Evolutionary conservation across 2,329 filamentous ascomycete genomes (phyloP).

Genomic region (Furcasterigmium furcatum): DNA sequence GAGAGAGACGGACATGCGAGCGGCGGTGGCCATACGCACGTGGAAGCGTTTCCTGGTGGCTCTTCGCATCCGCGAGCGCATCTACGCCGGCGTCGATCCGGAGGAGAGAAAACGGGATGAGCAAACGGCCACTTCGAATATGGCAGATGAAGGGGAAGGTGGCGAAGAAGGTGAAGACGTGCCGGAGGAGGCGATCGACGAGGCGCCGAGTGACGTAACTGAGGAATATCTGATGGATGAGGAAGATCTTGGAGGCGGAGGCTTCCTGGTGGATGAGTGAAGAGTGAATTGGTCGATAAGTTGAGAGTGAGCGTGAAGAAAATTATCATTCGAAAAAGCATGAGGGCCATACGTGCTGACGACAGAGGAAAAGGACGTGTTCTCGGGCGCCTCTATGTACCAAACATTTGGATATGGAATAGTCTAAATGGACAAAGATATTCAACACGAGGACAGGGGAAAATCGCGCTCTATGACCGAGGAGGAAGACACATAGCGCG

Average conservation of each 20-base stretch:
- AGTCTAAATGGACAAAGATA: no score
- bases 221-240: conserved; percentile 40
- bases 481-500: neutral
- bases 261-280: conserved; percentile 30
- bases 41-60: conserved; percentile 69
- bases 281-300: no score
- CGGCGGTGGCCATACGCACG: conserved; percentile 69
- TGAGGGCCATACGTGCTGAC: no score
- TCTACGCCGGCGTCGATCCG: conserved; percentile 57
- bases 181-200: conserved; percentile 25
- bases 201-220: conserved; percentile 35
- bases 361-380: no score
- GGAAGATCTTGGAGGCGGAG: conserved; percentile 42
- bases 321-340: no score
- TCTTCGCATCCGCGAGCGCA: conserved; percentile 70
- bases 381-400: no score
- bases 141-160: neutral
- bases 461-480: no score
- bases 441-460: no score
- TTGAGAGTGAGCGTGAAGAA: no score
- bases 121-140: neutral
- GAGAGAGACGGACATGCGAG: conserved; percentile 65
- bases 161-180: conserved; percentile 4
- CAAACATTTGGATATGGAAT: no score
- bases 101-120: conserved; percentile 39